These are phyloP conservation scores for Daldinia sp. DNA, from an alignment of 2,329 filamentous ascomycete species.

Conservation along the genomic window DNA sequence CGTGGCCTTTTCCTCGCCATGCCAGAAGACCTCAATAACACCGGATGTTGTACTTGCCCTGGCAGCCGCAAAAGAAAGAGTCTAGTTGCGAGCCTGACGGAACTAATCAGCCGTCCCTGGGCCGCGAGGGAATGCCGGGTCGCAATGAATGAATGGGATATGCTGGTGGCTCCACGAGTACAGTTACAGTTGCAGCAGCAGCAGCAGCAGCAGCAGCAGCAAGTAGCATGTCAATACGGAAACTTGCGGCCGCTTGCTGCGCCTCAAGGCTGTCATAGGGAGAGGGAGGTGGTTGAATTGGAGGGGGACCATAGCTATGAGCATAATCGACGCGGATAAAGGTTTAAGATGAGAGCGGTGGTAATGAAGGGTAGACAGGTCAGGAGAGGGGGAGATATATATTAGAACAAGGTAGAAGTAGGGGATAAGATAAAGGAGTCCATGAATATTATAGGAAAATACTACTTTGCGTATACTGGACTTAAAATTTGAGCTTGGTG, in stretches of 20 bases:
- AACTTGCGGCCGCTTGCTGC: neutral
- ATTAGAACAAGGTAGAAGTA: neutral
- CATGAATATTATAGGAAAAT: neutral
- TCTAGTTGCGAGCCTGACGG: neutral
- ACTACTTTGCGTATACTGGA: neutral
- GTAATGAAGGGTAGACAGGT: neutral
- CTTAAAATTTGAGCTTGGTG: neutral
- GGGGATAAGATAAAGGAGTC: neutral
- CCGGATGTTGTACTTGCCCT: neutral
- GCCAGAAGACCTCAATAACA: neutral
- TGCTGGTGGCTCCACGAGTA: neutral
- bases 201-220: neutral
- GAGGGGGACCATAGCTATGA: neutral
- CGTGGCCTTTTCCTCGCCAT: neutral
- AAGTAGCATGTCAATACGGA: neutral
- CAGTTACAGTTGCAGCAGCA: neutral
- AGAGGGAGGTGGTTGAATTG: constrained; percentile 6
- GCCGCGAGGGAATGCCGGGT: neutral
- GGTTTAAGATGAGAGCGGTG: too few relatives aligned
- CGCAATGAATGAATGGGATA: neutral
- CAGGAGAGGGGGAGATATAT: neutral
- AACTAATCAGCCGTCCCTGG: neutral
- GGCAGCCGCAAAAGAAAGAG: neutral
- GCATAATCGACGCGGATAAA: neutral
- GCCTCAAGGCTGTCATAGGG: neutral